These are phyloP conservation scores for Tolypocladium pustulatum DNA, from an alignment of 2,329 filamentous ascomycete genomes.

Conservation along the genomic window DNA sequence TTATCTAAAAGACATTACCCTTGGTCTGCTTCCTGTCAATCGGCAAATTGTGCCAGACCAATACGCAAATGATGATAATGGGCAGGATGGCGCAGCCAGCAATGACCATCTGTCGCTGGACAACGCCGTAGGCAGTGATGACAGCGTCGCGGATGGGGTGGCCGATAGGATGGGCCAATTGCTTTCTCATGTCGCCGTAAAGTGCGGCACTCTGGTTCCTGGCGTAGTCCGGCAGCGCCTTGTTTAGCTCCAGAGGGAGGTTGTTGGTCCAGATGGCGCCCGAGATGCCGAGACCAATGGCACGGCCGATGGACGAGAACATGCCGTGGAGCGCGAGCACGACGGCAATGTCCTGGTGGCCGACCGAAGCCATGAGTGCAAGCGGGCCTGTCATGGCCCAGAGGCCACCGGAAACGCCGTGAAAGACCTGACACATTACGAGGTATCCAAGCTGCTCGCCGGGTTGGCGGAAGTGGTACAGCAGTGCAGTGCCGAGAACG, in stretches of 20 bases:
- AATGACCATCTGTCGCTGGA: constrained; percentile 28
- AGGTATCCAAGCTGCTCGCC: constrained; percentile 29
- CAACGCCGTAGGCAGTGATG: constrained; percentile 40
- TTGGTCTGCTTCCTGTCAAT: constrained; percentile 24
- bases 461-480: constrained; percentile 30
- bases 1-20: constrained; percentile 21
- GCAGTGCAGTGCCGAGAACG: constrained; percentile 28
- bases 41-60: constrained; percentile 26
- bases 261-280: constrained; percentile 51
- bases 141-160: constrained; percentile 42
- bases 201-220: constrained; percentile 23
- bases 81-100: constrained; percentile 25
- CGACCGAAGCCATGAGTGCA: constrained; percentile 43
- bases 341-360: constrained; percentile 44
- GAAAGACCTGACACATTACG: constrained; percentile 45
- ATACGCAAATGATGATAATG: constrained; percentile 19
- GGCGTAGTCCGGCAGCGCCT: constrained; percentile 28
- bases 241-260: constrained; percentile 29
- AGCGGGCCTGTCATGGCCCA: constrained; percentile 39
- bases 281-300: constrained; percentile 46
- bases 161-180: constrained; percentile 37
- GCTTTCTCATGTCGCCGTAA: constrained; percentile 39
- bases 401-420: constrained; percentile 31
- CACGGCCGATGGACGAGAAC: constrained; percentile 46
- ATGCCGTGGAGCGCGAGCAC: constrained; percentile 47